These are phyloP conservation scores for Neurospora sp. DNA, from an alignment of 495 filamentous ascomycete species.

Conservation along the genomic window DNA sequence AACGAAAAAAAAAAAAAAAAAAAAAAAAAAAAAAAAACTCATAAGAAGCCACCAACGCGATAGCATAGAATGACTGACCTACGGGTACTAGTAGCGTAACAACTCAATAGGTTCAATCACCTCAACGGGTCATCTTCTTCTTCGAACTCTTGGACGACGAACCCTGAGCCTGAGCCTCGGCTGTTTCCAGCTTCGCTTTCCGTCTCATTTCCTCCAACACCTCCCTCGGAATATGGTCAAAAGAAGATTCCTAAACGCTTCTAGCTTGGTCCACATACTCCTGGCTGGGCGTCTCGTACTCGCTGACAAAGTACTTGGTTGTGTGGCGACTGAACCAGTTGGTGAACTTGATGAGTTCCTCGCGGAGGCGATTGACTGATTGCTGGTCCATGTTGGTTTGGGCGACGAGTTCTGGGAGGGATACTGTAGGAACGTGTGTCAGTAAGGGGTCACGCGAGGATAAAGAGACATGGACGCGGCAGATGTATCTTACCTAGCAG, in stretches of 20 bases:
- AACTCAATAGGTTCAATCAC: neutral
- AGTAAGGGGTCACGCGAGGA: conserved; percentile 2
- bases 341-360: conserved; percentile 74
- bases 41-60: neutral
- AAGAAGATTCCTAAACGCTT: conserved; percentile 14
- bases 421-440: conserved; percentile 42
- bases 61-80: neutral
- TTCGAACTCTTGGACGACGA: neutral
- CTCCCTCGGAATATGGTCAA: neutral
- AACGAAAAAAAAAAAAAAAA: neutral
- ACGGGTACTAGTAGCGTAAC: neutral
- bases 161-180: neutral
- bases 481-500: conserved; percentile 60
- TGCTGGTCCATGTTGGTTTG: conserved; percentile 97
- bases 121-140: neutral
- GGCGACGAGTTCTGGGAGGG: conserved; percentile 84
- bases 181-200: neutral
- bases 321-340: conserved; percentile 69
- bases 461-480: neutral
- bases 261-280: conserved; percentile 43
- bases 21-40: neutral
- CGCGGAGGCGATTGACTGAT: conserved; percentile 73
- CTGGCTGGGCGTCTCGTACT: conserved; percentile 55
- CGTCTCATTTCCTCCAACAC: neutral
- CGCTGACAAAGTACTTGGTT: conserved; percentile 60